Evolutionary conservation across 305 asterid genomes (phyloP).

Genomic region (Ajuga reptans): DNA sequence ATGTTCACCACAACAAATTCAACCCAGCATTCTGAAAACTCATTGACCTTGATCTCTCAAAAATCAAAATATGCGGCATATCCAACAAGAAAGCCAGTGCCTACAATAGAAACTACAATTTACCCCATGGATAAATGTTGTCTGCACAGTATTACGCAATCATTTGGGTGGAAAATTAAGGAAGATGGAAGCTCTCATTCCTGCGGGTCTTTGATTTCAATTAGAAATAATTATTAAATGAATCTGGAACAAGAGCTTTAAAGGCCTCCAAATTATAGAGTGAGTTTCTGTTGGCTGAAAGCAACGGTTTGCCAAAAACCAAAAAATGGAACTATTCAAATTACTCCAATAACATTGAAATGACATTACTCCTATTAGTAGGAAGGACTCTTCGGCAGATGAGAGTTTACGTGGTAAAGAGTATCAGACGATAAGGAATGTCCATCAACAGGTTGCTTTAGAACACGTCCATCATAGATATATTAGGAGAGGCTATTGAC

Average conservation of each 20-base stretch:
- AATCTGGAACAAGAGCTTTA: background rate
- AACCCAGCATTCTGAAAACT: background rate
- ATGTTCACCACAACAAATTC: background rate
- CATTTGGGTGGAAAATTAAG: background rate
- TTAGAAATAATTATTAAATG: background rate
- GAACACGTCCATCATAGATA: background rate
- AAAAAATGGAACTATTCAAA: background rate
- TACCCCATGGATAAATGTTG: background rate
- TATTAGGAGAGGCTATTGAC: background rate
- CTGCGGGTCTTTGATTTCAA: background rate
- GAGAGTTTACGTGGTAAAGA: background rate
- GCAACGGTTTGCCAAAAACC: background rate
- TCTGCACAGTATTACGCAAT: background rate
- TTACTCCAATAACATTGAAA: background rate
- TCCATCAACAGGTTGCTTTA: background rate
- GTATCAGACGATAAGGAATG: background rate
- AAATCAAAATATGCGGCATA: background rate
- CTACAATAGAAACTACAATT: background rate
- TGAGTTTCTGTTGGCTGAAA: background rate
- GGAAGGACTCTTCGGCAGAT: background rate
- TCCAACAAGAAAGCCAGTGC: background rate
- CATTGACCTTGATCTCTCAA: background rate
- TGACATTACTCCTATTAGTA: background rate
- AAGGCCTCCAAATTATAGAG: background rate
- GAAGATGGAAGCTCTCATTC: background rate